A percentile compares a stretch with the other conserved stretches of the same genome.
phyloP scores from a whole-genome alignment of 2,329 filamentous ascomycete genomes.

The Exophiala bonariae region DNA sequence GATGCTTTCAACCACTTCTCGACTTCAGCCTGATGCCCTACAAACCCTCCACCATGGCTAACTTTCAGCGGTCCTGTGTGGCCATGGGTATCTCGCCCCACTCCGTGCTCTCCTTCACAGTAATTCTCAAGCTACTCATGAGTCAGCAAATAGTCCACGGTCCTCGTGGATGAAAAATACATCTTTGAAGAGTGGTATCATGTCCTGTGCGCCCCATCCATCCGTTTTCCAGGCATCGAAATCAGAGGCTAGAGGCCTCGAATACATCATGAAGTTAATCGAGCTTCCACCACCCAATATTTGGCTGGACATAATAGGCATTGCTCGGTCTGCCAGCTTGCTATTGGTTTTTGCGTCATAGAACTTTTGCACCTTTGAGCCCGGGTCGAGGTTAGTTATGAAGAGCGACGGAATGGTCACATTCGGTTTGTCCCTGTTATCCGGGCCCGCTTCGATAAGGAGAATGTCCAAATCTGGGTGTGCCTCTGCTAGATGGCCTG shows the following conservation, averaged over 20 bases:
- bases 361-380: constrained; percentile 48
- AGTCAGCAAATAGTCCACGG: too few relatives aligned
- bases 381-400: constrained; percentile 49
- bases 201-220: constrained; percentile 8
- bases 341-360: constrained; percentile 50
- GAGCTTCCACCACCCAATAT: constrained; percentile 64
- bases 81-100: constrained; percentile 7
- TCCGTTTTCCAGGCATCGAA: constrained; percentile 51
- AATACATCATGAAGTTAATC: constrained; percentile 59
- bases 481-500: constrained; percentile 52
- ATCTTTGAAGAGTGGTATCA: constrained; percentile 15
- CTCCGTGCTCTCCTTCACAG: constrained; percentile 1
- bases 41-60: constrained; percentile 51
- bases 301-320: constrained; percentile 45
- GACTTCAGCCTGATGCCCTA: constrained; percentile 50
- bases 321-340: constrained; percentile 26
- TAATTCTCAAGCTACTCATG: constrained; percentile 11
- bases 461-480: constrained; percentile 52
- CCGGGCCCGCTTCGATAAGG: constrained; percentile 54
- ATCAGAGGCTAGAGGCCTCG: constrained; percentile 38
- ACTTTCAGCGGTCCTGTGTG: constrained; percentile 9
- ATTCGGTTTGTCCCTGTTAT: constrained; percentile 52
- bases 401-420: constrained; percentile 54
- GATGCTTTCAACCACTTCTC: constrained; percentile 53
- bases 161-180: too few relatives aligned